phyloP scores from a whole-genome alignment of 2,329 filamentous ascomycete species.

The Epichloe uncinata region DNA sequence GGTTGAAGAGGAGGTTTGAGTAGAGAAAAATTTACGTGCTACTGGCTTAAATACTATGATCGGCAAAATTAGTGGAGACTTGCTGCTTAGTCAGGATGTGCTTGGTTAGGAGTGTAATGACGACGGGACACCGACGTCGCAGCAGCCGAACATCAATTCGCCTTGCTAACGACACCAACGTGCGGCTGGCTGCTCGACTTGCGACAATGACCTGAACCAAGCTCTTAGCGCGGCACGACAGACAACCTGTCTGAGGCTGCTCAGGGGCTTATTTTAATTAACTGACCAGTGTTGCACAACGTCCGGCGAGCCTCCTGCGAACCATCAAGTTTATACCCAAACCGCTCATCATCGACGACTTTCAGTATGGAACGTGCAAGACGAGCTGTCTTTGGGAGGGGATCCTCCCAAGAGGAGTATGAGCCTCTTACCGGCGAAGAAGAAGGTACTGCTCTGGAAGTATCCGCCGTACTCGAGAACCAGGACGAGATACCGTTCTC shows the following conservation, averaged over 20 bases:
- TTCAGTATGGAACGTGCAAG: constrained; percentile 16
- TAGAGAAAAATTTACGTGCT: background rate
- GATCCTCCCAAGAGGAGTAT: constrained; percentile 15
- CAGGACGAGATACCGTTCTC: constrained; percentile 50
- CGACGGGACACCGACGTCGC: background rate
- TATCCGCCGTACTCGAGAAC: constrained; percentile 16
- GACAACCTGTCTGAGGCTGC: no score
- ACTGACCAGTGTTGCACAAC: background rate
- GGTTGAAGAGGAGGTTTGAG: background rate
- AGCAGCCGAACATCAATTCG: no score
- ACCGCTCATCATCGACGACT: background rate
- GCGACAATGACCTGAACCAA: background rate
- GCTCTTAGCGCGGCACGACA: background rate
- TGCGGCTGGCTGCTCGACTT: background rate
- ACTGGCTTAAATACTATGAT: background rate
- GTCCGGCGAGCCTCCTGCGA: background rate
- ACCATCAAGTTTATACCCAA: background rate
- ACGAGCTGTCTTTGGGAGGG: constrained; percentile 6
- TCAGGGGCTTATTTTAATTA: no score
- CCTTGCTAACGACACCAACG: background rate
- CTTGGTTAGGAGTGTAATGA: background rate
- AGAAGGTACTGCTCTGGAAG: constrained; percentile 15
- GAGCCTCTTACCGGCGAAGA: constrained; percentile 18
- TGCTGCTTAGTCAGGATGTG: background rate
- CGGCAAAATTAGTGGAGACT: background rate